Percentiles rank a stretch among this genome's conserved stretches.
Evolutionary conservation across 371 early-diverging fungal genomes (phyloP).

Genomic region (Batrachochytrium dendrobatidis): DNA sequence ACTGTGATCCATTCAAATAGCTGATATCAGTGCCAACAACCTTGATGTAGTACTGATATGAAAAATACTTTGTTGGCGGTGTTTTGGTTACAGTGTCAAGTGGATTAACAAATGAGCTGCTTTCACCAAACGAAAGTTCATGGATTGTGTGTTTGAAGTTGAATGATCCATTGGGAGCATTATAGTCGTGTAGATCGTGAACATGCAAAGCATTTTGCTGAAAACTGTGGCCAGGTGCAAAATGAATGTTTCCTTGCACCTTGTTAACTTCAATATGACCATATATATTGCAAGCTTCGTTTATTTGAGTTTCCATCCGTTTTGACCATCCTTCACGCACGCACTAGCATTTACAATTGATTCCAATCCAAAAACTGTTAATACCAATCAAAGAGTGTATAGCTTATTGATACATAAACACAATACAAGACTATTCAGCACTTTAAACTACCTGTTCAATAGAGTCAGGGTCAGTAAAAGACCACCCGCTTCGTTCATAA

Average conservation of each 20-base stretch:
- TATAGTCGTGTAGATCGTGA: constrained; percentile 61
- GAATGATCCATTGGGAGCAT: constrained; percentile 42
- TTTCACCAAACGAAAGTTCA: constrained; percentile 73
- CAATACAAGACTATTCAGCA: neutral
- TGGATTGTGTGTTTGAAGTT: constrained; percentile 83
- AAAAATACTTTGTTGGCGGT: constrained; percentile 27
- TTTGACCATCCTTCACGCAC: constrained; percentile 76
- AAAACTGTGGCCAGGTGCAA: constrained; percentile 88
- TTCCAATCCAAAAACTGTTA: neutral
- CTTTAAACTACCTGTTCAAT: constrained; percentile 71
- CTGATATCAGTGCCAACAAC: constrained; percentile 83
- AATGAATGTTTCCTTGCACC: constrained; percentile 83
- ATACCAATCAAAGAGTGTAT: too few species aligned
- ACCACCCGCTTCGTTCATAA: constrained; percentile 76
- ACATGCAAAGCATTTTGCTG: constrained; percentile 70
- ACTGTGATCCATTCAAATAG: constrained; percentile 53
- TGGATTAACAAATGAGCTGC: constrained; percentile 61
- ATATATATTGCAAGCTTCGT: constrained; percentile 84
- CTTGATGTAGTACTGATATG: constrained; percentile 88
- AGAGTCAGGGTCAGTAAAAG: constrained; percentile 53
- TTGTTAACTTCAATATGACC: constrained; percentile 83
- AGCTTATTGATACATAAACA: too few species aligned
- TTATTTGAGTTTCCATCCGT: constrained; percentile 63
- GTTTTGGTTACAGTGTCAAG: constrained; percentile 60
- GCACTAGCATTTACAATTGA: constrained; percentile 63